Conservation (phyloP, 495 filamentous ascomycete genomes). For the Aspergillus ostianus region DNA sequence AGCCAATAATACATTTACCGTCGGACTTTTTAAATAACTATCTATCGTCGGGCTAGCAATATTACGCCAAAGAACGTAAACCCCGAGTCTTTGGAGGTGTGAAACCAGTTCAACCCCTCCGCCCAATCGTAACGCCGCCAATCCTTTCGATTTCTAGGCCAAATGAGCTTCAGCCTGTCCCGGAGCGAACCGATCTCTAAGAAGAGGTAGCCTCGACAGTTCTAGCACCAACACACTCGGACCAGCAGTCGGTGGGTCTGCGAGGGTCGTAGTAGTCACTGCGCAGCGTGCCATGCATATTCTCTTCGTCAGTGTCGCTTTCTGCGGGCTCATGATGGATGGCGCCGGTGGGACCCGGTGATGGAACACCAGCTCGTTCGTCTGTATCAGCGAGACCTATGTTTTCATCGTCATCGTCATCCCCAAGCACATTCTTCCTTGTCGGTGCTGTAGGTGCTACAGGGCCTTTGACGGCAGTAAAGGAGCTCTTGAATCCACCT, state of each 20-base stretch:
- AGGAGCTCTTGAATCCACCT: constrained; percentile 62
- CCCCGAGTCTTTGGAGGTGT: neutral
- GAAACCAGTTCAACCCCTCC: neutral
- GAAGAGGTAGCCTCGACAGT: constrained; percentile 9
- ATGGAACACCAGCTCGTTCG: constrained; percentile 44
- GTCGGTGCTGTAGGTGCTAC: constrained; percentile 27
- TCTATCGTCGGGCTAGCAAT: neutral
- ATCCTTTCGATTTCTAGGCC: neutral
- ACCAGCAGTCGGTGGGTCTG: constrained; percentile 50
- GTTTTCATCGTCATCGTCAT: constrained; percentile 39
- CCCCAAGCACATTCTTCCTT: constrained; percentile 45
- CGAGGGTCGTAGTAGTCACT: constrained; percentile 53
- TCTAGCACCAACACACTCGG: constrained; percentile 33
- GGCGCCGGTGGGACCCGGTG: constrained; percentile 11
- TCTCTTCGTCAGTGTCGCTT: constrained; percentile 48
- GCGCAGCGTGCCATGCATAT: constrained; percentile 34
- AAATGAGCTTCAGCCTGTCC: neutral
- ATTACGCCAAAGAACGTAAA: neutral
- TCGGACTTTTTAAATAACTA: no score
- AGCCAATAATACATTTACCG: neutral
- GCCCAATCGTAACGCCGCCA: neutral
- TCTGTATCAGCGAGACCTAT: constrained; percentile 6
- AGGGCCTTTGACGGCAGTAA: constrained; percentile 45
- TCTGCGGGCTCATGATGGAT: constrained; percentile 26
- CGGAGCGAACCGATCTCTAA: neutral